A percentile compares a stretch with the other conserved stretches of the same genome.
phyloP scores from a whole-genome alignment of 495 filamentous ascomycete species.

The Saxophila tyrrhenica region DNA sequence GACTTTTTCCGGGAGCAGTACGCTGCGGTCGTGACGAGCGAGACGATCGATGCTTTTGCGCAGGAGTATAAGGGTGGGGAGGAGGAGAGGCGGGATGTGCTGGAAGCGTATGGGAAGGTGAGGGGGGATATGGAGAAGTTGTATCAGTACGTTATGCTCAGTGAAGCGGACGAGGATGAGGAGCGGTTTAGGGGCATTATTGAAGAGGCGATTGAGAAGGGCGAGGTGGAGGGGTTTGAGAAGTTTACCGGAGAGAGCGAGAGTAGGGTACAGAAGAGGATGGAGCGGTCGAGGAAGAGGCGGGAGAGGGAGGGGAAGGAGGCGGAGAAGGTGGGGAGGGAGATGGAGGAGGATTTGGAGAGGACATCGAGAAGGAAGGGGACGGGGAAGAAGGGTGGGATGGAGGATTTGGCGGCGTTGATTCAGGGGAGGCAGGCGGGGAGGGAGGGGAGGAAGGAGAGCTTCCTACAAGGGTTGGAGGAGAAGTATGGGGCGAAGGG shows the following conservation, averaged over 20 bases:
- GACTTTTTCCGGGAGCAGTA: slow-evolving; percentile 80
- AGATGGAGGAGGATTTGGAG: slow-evolving; percentile 50
- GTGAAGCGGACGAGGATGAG: slow-evolving; percentile 74
- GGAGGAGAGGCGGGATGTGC: slow-evolving; percentile 65
- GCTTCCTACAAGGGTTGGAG: slow-evolving; percentile 57
- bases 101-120: slow-evolving; percentile 58
- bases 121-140: slow-evolving; percentile 64
- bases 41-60: slow-evolving; percentile 61
- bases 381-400: slow-evolving; percentile 25
- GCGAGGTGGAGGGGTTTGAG: slow-evolving; percentile 51
- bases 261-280: slow-evolving; percentile 13
- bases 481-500: slow-evolving; percentile 56
- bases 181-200: slow-evolving; percentile 71
- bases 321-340: slow-evolving; percentile 57
- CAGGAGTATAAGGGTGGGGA: slow-evolving; percentile 73
- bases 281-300: slow-evolving; percentile 14
- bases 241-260: slow-evolving; percentile 58
- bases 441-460: slow-evolving; percentile 36
- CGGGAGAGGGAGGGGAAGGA: slow-evolving; percentile 45
- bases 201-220: slow-evolving; percentile 61
- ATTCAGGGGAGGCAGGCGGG: slow-evolving; percentile 46
- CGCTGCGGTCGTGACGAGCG: slow-evolving; percentile 53
- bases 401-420: slow-evolving; percentile 42
- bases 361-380: slow-evolving; percentile 26
- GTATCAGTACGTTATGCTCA: slow-evolving; percentile 76